A percentile compares a stretch with the other conserved stretches of the same genome.
Evolutionary conservation across 73 alveolate genomes (phyloP).

Genomic region (Paramecium pentaurelia): DNA sequence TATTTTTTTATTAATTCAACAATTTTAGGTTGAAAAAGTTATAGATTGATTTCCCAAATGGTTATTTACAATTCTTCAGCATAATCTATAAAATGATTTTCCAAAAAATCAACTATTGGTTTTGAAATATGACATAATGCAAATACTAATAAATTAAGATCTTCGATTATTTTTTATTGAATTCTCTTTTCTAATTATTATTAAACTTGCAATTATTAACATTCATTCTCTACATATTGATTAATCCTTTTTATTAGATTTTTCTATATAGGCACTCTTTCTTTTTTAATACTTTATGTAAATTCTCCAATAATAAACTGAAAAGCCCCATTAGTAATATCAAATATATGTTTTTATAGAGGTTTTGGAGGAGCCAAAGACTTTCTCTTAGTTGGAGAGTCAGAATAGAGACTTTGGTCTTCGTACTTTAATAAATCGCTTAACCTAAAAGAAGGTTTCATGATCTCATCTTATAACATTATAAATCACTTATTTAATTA

Average conservation of each 20-base stretch:
- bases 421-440: background rate
- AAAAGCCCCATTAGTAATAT: background rate
- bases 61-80: slow-evolving; percentile 29
- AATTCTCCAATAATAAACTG: background rate
- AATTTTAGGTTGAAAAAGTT: background rate
- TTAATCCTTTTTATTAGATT: background rate
- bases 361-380: background rate
- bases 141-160: background rate
- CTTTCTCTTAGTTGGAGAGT: background rate
- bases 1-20: background rate
- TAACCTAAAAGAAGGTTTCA: background rate
- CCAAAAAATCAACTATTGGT: background rate
- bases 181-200: background rate
- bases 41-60: background rate
- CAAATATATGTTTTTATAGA: background rate
- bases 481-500: background rate
- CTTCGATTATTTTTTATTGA: background rate
- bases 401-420: background rate
- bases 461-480: background rate
- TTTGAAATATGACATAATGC: slow-evolving; percentile 18
- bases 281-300: background rate
- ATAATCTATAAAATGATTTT: background rate
- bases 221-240: background rate
- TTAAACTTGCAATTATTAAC: background rate
- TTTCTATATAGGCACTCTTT: slow-evolving; percentile 17